These are phyloP conservation scores for Brassica juncea DNA, from an alignment of 345 rosid species.

Conservation along the genomic window DNA sequence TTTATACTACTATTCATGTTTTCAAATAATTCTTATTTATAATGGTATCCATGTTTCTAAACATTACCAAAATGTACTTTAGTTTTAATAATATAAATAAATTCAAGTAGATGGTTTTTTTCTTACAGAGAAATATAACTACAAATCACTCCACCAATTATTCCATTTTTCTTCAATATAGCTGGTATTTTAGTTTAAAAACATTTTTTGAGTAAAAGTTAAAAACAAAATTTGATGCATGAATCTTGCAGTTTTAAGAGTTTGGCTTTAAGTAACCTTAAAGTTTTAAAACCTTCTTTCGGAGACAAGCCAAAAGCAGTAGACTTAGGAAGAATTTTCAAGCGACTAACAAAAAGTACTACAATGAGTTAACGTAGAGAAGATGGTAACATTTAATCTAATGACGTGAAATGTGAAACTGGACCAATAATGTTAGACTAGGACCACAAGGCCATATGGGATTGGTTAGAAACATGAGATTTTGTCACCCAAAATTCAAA, in stretches of 20 bases:
- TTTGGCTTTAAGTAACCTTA: background rate
- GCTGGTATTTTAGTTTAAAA: background rate
- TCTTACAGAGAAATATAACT: background rate
- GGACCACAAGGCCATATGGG: background rate
- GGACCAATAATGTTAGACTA: background rate
- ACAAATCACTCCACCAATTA: background rate
- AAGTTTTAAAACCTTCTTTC: background rate
- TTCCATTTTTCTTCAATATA: background rate
- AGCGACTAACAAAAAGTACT: slow-evolving; percentile 8
- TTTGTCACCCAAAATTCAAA: slow-evolving; percentile 13
- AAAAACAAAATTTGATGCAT: background rate
- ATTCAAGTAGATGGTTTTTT: no score
- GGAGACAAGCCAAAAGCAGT: background rate
- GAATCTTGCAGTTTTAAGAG: background rate
- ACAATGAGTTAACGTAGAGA: slow-evolving; percentile 22
- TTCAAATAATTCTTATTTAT: no score
- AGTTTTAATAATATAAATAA: no score
- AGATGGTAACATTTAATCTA: slow-evolving; percentile 6
- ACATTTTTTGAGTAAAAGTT: background rate
- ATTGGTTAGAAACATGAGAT: background rate
- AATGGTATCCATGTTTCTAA: no score
- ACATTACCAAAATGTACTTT: no score
- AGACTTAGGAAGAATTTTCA: background rate
- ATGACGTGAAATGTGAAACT: background rate
- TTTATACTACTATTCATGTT: no score